Evolutionary conservation across 2,329 filamentous ascomycete species (phyloP).

Genomic region (Aspergillus quadrilineatus): DNA sequence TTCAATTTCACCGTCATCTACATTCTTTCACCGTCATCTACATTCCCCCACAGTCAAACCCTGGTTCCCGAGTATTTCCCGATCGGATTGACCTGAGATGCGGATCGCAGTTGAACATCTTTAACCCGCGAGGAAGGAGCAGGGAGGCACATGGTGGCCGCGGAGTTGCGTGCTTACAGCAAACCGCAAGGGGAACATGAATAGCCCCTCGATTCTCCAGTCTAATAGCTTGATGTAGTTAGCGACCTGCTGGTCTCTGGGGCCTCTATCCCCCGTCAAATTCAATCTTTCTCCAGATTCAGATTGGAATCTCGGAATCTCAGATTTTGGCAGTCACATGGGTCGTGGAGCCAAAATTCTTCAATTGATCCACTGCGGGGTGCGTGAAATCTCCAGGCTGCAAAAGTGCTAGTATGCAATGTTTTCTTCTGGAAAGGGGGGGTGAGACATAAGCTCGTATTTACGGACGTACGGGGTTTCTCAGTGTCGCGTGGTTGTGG

Average conservation of each 20-base stretch:
- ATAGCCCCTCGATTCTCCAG: background rate
- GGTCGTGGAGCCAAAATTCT: background rate
- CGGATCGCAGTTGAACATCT: background rate
- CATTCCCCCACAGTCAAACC: background rate
- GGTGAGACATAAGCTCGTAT: background rate
- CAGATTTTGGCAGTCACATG: background rate
- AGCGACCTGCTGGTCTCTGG: background rate
- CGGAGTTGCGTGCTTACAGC: background rate
- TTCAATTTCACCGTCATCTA: background rate
- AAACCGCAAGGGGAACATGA: background rate
- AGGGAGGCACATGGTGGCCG: background rate
- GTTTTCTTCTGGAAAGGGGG: background rate
- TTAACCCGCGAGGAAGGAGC: background rate
- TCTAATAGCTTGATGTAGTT: background rate
- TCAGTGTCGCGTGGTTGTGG: too few relatives aligned
- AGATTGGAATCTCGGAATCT: background rate
- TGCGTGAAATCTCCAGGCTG: background rate
- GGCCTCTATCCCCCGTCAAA: background rate
- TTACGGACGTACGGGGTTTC: too few relatives aligned
- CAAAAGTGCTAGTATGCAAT: background rate
- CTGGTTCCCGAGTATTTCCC: background rate
- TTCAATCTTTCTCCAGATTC: background rate
- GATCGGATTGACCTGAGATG: background rate
- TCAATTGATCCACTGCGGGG: constrained; percentile 4
- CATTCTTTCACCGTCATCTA: background rate